Base-by-base conservation (phyloP, 1,284 basidiomycete species). In the Puccinia hordei region DNA sequence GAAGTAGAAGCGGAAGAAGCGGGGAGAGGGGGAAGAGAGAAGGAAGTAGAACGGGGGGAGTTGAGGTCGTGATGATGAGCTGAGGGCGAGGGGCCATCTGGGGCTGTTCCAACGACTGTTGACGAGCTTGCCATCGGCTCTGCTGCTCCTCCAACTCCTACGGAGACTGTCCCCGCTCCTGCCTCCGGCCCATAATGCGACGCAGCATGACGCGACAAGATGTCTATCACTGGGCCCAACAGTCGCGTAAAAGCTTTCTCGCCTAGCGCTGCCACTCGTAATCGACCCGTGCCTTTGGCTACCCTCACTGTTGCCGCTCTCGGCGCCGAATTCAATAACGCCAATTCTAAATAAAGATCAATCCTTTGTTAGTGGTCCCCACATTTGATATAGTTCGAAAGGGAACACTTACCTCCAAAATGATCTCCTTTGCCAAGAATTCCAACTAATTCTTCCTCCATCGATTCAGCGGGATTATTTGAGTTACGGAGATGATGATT, bases 291-390 rank as follows among this genome's bases (percentile, higher is more conserved):
- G 15, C 83, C 81, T 0, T 82, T 80, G 22, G 91, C 86, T 0
- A 95, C 96, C 82, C 93, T 93, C 69, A 99, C 93, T 8, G 96
- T 98, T 6, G 95, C 95, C 0, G 94, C 94, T 78, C 95, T 91
- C 17, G 94, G 93, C 57, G 92, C 92, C 46, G 92, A 89, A 82
- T 92, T 92, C 79, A 95, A 88, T 53, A 98, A 87, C 10, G 93
- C 92, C 33, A 94, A 87, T 85, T 98, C 94, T 89, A 27, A 63
- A 81, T 80, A 72, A 65, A 68, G n/a, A 6, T 63, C 53, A 27
- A 17, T 33, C 10, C 17, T 17, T 71, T 22, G 3, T 59, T 30
- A 75, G 57, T n/a, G 27, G 8, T 24, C 13, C 33, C 33, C 12
- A 13, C 17, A 12, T 33, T 35, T 53, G 49, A 8, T 4, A 75